phyloP scores from a whole-genome alignment of 257 asterid species.

The Gardenia jasminoides region DNA sequence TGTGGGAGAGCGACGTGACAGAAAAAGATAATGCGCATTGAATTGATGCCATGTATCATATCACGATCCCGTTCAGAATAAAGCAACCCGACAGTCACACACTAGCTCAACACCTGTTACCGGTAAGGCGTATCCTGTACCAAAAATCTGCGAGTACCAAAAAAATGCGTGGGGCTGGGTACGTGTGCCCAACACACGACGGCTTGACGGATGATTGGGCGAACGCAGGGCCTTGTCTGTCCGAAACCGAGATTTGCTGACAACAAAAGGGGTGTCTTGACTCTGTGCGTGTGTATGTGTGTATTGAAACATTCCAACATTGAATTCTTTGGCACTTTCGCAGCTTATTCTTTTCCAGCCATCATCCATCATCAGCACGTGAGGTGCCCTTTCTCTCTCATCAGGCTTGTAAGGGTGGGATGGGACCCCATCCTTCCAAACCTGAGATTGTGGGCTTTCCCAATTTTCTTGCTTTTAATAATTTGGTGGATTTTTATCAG shows the following conservation, averaged over 20 bases:
- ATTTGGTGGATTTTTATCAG: not conserved
- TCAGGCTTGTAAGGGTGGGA: slow-evolving; percentile 5
- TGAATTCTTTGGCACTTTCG: slow-evolving; percentile 10
- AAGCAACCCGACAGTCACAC: not conserved
- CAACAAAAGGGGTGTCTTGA: slow-evolving; percentile 3
- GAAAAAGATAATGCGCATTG: not conserved
- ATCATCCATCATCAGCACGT: slow-evolving; percentile 19
- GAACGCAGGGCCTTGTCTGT: slow-evolving; percentile 1
- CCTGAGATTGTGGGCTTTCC: not conserved
- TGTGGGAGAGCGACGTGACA: slow-evolving; percentile 29
- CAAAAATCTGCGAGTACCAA: too few species aligned
- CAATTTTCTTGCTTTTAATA: not conserved
- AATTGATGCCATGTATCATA: not conserved
- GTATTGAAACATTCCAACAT: slow-evolving; percentile 16
- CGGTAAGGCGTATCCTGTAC: too few species aligned
- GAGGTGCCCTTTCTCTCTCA: not conserved
- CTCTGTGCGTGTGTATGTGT: not conserved
- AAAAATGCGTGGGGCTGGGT: not conserved
- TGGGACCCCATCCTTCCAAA: slow-evolving; percentile 11
- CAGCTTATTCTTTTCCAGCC: not conserved
- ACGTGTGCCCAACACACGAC: not conserved
- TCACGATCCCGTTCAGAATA: slow-evolving; percentile 4
- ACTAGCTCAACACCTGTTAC: not conserved
- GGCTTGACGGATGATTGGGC: slow-evolving; percentile 7
- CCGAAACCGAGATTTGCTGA: slow-evolving; percentile 25